Evolutionary conservation across 306 rosid species (phyloP).

Genomic region (Prunus davidiana): DNA sequence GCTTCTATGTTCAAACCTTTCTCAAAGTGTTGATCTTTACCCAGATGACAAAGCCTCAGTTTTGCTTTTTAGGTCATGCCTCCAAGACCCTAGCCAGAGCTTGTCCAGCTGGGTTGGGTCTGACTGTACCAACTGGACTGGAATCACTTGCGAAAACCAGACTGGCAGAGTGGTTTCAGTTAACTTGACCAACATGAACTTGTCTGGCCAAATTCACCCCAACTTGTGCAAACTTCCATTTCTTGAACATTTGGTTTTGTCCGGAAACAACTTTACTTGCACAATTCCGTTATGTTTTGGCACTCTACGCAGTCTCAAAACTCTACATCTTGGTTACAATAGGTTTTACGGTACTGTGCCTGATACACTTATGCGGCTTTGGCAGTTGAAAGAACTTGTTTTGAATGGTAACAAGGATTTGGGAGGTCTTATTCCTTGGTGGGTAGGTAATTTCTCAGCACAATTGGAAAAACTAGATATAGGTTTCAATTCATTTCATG

Average conservation of each 20-base stretch:
- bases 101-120: slow-evolving; percentile 77
- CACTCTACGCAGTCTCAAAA: slow-evolving; percentile 40
- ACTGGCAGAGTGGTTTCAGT: slow-evolving; percentile 72
- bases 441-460: slow-evolving; percentile 87
- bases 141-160: slow-evolving; percentile 67
- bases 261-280: slow-evolving; percentile 61
- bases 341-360: slow-evolving; percentile 69
- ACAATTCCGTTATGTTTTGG: slow-evolving; percentile 73
- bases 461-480: slow-evolving; percentile 60
- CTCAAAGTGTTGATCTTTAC: slow-evolving; percentile 50
- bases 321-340: slow-evolving; percentile 66
- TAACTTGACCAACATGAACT: slow-evolving; percentile 52
- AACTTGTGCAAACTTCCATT: slow-evolving; percentile 55
- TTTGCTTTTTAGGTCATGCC: slow-evolving; percentile 41
- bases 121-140: slow-evolving; percentile 74
- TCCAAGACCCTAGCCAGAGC: slow-evolving; percentile 63
- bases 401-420: slow-evolving; percentile 62
- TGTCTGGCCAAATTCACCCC: slow-evolving; percentile 73
- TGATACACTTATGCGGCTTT: slow-evolving; percentile 55
- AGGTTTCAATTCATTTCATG: slow-evolving; percentile 58
- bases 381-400: slow-evolving; percentile 60
- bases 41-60: slow-evolving; percentile 68
- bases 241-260: slow-evolving; percentile 53
- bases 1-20: slow-evolving; percentile 34
- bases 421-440: slow-evolving; percentile 68